These are phyloP conservation scores for Fusarium begoniae DNA, from an alignment of 2,329 filamentous ascomycete species.

Conservation along the genomic window DNA sequence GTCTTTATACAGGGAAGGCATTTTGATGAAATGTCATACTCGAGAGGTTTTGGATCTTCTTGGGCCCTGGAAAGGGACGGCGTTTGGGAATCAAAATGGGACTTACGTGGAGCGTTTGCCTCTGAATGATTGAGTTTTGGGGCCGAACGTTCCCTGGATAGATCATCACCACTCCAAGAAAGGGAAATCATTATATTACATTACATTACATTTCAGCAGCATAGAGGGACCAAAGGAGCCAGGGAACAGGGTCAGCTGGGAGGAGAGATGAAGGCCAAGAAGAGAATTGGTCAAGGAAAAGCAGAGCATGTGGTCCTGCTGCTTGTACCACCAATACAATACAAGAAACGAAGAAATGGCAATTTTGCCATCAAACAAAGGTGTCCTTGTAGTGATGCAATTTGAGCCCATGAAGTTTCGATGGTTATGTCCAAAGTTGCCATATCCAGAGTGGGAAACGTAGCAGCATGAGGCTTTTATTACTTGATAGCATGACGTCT, in stretches of 20 bases:
- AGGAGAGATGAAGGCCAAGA: conserved; percentile 10
- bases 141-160: conserved; percentile 48
- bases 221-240: conserved; percentile 35
- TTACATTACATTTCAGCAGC: conserved; percentile 39
- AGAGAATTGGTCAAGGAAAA: conserved; percentile 31
- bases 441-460: not conserved
- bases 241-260: conserved; percentile 28
- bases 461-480: not conserved
- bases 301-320: conserved; percentile 43
- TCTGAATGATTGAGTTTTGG: conserved; percentile 39
- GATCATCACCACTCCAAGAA: conserved; percentile 61
- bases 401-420: not conserved
- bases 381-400: not conserved
- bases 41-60: conserved; percentile 30
- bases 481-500: conserved; percentile 5
- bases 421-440: not conserved
- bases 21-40: conserved; percentile 26
- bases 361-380: conserved; percentile 17
- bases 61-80: conserved; percentile 38
- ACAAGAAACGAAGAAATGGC: conserved; percentile 30
- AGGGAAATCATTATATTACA: conserved; percentile 40
- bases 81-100: conserved; percentile 42
- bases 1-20: conserved; percentile 31
- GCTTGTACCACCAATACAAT: conserved; percentile 45
- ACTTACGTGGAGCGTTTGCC: conserved; percentile 37